Base-by-base conservation (phyloP, 2,329 filamentous ascomycete genomes). In the Stagonosporopsis chrysanthemi region DNA sequence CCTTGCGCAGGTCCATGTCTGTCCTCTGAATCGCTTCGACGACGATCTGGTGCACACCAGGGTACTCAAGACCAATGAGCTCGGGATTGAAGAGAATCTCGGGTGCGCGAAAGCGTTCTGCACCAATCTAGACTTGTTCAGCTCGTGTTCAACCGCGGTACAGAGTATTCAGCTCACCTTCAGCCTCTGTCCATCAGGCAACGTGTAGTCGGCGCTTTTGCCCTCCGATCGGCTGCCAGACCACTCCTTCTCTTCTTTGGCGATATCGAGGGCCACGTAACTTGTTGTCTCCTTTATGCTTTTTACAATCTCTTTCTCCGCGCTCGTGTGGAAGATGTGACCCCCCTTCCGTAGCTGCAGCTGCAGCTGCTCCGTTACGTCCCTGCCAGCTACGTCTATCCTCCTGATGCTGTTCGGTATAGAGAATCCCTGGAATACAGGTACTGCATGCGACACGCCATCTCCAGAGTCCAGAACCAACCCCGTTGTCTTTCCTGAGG, bases 71-170 rank as follows among this genome's bases (percentile, higher is more conserved):
- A 11, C 95, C 92, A 68, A 99, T 97, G 68, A 99, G 89, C 74
- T 98, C 95, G 3, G 95, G 95, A 70, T 98, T 94, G 78, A 99
- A 99, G 26, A 99, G 85, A 67, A 99, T 98, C 78, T 99, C 95
- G 1, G 95, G 92, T 3, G 95, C 95, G 63, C 95, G 87, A 83
- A 98, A 99, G 46, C 95, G 88, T 79, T 99, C 95, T 58, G 93
- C 86, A 44, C 95, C 95, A 76, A 98, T 86, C 89, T 95, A 74
- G 45, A 41, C 41, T 53, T 47, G 47, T 58, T 74, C 63, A 77
- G 70, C 64, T 53, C 35, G 44, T 46, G 29, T 50, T 28, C 17
- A 36, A 24, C 38, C 33, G 33, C 54, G 46, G 39, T 19, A 59
- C 55, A 39, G 45, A 60, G 47, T 58, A 12, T 39, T 44, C 24